A percentile compares a stretch with the other conserved stretches of the same genome.
Evolutionary conservation across 148 eudicot genomes (phyloP).

Genomic region (Simmondsia chinensis): DNA sequence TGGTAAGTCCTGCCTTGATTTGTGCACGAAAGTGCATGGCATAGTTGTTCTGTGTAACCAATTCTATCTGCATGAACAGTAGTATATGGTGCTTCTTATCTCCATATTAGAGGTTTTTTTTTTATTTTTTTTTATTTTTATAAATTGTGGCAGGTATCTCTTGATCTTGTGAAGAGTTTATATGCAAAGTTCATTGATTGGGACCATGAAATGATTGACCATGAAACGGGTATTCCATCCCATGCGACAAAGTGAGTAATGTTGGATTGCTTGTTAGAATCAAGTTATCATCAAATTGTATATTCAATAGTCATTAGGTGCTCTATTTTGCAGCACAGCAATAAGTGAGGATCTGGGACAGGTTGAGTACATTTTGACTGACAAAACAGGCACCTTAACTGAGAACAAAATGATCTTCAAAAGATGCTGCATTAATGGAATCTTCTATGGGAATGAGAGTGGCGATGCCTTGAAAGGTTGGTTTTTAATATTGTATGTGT

Average conservation of each 20-base stretch:
- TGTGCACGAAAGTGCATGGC: too few species aligned
- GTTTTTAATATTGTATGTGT: conserved; percentile 8
- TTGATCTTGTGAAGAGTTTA: conserved; percentile 91
- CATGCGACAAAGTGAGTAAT: conserved; percentile 78
- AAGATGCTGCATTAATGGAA: conserved; percentile 77
- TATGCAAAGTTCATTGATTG: conserved; percentile 98
- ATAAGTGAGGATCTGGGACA: conserved; percentile 99
- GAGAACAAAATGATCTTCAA: conserved; percentile 94
- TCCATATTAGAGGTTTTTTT: neutral
- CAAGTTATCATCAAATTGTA: neutral
- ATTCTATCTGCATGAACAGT: too few species aligned
- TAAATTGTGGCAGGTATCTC: conserved; percentile 65
- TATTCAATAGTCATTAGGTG: conserved; percentile 3
- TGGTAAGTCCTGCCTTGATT: too few species aligned
- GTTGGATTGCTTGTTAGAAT: conserved; percentile 1
- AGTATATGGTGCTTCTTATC: neutral
- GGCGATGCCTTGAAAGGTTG: conserved; percentile 92
- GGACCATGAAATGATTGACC: conserved; percentile 89
- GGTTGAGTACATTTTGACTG: conserved; percentile 96
- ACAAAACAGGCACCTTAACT: conserved; percentile 95
- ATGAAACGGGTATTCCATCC: conserved; percentile 67
- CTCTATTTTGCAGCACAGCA: conserved; percentile 86
- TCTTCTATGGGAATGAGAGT: conserved; percentile 78
- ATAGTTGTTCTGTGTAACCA: too few species aligned
- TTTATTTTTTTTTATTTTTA: conserved; percentile 5